Evolutionary conservation across 1,284 basidiomycete species (phyloP).

Genomic region (Malassezia arunalokei): DNA sequence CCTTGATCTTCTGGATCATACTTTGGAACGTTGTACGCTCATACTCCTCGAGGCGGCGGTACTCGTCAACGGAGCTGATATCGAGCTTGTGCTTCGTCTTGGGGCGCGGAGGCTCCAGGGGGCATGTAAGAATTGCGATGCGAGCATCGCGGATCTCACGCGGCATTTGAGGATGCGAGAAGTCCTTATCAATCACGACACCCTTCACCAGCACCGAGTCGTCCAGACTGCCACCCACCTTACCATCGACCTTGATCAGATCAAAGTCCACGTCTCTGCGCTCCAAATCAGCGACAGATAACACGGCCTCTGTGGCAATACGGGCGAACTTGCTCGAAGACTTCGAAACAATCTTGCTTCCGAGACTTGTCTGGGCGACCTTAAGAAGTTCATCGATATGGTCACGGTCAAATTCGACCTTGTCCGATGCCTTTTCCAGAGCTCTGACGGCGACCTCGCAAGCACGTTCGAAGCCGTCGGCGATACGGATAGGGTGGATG

Average conservation of each 20-base stretch:
- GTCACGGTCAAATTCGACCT: constrained; percentile 66
- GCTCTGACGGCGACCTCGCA: constrained; percentile 78
- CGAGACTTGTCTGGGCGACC: constrained; percentile 87
- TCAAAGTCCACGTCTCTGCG: constrained; percentile 94
- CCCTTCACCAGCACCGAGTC: constrained; percentile 87
- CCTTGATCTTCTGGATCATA: constrained; percentile 95
- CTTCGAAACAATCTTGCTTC: constrained; percentile 97
- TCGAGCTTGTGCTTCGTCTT: constrained; percentile 99
- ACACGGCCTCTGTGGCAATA: constrained; percentile 92
- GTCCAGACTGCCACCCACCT: constrained; percentile 89
- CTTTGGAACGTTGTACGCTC: constrained; percentile 90
- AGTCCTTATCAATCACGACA: constrained; percentile 96
- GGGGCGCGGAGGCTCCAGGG: constrained; percentile 93
- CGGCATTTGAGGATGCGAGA: constrained; percentile 98
- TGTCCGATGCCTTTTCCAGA: constrained; percentile 84
- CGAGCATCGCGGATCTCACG: constrained; percentile 72
- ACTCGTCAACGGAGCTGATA: constrained; percentile 95
- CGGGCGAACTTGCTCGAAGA: constrained; percentile 87
- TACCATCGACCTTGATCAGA: constrained; percentile 97
- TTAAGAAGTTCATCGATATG: constrained; percentile 64
- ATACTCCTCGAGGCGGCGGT: constrained; percentile 83
- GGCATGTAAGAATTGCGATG: constrained; percentile 92
- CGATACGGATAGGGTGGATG: constrained; percentile 94
- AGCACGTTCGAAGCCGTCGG: constrained; percentile 91
- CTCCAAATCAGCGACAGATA: constrained; percentile 86